Percentiles rank a stretch among this genome's conserved stretches.
Conservation (phyloP, 139 green algal genomes). For the Micromonas pusilla region DNA sequence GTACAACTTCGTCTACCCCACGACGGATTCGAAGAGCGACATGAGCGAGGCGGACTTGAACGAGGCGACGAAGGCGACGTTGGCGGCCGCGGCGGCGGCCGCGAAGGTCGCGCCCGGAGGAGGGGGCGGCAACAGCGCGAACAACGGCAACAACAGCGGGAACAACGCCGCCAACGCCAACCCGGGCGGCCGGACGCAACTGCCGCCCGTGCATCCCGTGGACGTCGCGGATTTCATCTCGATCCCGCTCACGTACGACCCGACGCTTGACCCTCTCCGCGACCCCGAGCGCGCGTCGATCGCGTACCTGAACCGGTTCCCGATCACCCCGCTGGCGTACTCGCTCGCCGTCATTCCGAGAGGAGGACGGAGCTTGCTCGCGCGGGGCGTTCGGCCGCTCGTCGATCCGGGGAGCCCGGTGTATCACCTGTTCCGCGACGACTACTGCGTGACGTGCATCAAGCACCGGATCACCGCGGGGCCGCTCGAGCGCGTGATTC, state of each 20-base stretch:
- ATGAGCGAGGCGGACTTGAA: background rate
- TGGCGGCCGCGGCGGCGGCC: too few species aligned
- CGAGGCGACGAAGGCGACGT: background rate
- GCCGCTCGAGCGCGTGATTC: background rate
- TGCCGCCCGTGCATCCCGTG: background rate
- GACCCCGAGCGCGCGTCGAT: background rate
- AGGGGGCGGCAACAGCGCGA: too few species aligned
- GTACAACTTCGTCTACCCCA: background rate
- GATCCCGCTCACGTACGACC: conserved; percentile 2
- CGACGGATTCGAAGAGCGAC: background rate
- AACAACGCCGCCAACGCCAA: too few species aligned
- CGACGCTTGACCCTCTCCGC: background rate
- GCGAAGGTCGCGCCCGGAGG: too few species aligned
- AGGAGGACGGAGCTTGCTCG: background rate
- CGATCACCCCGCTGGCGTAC: conserved; percentile 16
- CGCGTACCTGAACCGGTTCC: background rate
- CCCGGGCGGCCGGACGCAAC: background rate
- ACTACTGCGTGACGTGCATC: conserved; percentile 20
- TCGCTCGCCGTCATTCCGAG: conserved; percentile 18
- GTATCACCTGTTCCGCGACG: background rate
- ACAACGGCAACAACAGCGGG: too few species aligned
- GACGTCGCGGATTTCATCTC: background rate
- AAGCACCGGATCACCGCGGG: conserved; percentile 1
- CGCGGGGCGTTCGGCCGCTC: background rate
- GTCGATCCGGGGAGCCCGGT: background rate